These are phyloP conservation scores for Micractinium conductrix DNA, from an alignment of 139 green algal species.

Conservation along the genomic window DNA sequence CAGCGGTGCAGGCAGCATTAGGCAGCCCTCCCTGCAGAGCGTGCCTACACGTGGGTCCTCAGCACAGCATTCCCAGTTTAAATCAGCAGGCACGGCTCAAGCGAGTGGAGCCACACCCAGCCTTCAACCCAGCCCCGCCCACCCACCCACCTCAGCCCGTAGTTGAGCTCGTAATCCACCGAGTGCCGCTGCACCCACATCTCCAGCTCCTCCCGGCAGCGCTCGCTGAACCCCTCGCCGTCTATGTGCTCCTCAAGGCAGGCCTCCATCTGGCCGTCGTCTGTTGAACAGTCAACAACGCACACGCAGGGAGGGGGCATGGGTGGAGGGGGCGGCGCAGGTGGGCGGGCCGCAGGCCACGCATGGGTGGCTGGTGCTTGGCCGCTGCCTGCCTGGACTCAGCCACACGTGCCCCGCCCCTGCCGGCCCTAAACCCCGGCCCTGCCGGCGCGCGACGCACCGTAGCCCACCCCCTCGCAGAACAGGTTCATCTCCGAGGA, in stretches of 20 bases:
- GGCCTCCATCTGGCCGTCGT: constrained; percentile 72
- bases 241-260: constrained; percentile 80
- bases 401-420: neutral
- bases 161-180: constrained; percentile 78
- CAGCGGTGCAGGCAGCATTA: neutral
- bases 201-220: constrained; percentile 75
- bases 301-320: neutral
- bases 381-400: too few relatives aligned
- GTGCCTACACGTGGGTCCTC: too few relatives aligned
- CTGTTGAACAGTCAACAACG: constrained; percentile 28
- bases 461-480: constrained; percentile 70
- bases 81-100: too few relatives aligned
- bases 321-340: too few relatives aligned
- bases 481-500: constrained; percentile 75
- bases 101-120: too few relatives aligned
- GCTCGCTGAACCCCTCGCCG: constrained; percentile 57
- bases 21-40: too few relatives aligned
- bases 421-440: neutral
- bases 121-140: neutral
- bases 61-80: too few relatives aligned
- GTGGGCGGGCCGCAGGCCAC: too few relatives aligned
- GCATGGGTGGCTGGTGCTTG: too few relatives aligned
- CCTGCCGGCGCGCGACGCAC: too few relatives aligned
- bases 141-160: constrained; percentile 47
- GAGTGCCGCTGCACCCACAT: constrained; percentile 71